These are phyloP conservation scores for Ramalina peruviana DNA, from an alignment of 495 filamentous ascomycete species.

Conservation along the genomic window DNA sequence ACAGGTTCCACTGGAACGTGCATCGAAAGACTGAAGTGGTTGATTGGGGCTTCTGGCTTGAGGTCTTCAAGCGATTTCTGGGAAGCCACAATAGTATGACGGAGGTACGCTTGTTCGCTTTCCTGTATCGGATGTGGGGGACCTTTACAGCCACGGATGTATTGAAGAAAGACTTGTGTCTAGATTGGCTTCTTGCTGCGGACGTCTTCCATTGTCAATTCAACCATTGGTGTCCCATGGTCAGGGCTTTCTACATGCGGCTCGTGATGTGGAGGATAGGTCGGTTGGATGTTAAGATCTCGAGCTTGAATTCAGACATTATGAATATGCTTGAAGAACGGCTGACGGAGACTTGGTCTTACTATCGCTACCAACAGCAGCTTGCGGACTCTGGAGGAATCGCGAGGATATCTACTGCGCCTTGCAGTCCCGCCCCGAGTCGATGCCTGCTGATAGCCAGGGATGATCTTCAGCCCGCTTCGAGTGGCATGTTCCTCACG, in stretches of 20 bases:
- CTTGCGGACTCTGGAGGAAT: slow-evolving; percentile 39
- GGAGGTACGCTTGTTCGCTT: slow-evolving; percentile 75
- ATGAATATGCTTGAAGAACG: slow-evolving; percentile 55
- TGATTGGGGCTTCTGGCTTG: slow-evolving; percentile 86
- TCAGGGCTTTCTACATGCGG: slow-evolving; percentile 89
- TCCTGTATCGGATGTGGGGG: slow-evolving; percentile 74
- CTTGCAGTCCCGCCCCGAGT: slow-evolving; percentile 79
- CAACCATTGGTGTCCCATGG: slow-evolving; percentile 98
- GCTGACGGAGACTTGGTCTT: slow-evolving; percentile 60
- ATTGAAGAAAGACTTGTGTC: slow-evolving; percentile 58
- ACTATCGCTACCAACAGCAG: slow-evolving; percentile 62
- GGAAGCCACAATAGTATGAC: slow-evolving; percentile 88
- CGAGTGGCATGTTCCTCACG: slow-evolving; percentile 46
- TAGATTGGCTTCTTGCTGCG: slow-evolving; percentile 68
- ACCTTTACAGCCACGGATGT: slow-evolving; percentile 49
- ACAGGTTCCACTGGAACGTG: slow-evolving; percentile 37
- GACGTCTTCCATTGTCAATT: slow-evolving; percentile 74
- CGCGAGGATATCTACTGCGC: slow-evolving; percentile 57
- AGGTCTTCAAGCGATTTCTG: slow-evolving; percentile 70
- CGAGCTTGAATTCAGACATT: slow-evolving; percentile 58
- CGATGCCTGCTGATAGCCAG: slow-evolving; percentile 85
- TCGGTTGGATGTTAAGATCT: slow-evolving; percentile 55
- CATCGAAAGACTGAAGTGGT: slow-evolving; percentile 28
- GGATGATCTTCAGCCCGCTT: slow-evolving; percentile 53
- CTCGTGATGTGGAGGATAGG: slow-evolving; percentile 85